Conservation (phyloP, 208 protist genomes). For the Phytomonas sp. region DNA sequence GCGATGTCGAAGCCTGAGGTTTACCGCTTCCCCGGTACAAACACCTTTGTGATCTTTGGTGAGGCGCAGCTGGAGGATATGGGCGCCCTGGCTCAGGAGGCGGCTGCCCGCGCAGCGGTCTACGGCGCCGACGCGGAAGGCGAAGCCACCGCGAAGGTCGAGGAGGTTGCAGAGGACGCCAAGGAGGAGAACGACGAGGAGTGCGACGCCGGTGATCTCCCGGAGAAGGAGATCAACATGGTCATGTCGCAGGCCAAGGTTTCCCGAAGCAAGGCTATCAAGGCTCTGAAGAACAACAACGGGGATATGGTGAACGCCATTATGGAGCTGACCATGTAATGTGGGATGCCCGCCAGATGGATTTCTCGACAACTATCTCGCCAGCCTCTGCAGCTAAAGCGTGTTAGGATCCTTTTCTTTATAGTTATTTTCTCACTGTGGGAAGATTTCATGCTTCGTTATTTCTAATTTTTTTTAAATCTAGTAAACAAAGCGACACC, state of each 20-base stretch:
- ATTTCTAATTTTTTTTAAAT: too few species aligned
- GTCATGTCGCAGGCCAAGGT: slow-evolving; percentile 74
- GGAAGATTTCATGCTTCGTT: too few species aligned
- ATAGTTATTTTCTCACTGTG: neutral
- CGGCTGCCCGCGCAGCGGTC: slow-evolving; percentile 58
- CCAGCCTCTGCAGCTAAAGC: too few species aligned
- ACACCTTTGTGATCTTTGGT: slow-evolving; percentile 98
- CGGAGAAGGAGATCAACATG: slow-evolving; percentile 82
- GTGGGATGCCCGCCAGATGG: too few species aligned
- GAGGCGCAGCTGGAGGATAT: slow-evolving; percentile 94
- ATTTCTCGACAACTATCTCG: too few species aligned
- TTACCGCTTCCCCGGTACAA: slow-evolving; percentile 91
- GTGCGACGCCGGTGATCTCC: slow-evolving; percentile 44
- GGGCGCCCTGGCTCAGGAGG: slow-evolving; percentile 47
- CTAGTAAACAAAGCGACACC: too few species aligned
- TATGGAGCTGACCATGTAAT: slow-evolving; percentile 78
- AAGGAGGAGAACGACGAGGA: slow-evolving; percentile 46
- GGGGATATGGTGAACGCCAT: slow-evolving; percentile 86
- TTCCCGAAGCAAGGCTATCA: slow-evolving; percentile 68
- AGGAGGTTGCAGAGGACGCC: slow-evolving; percentile 20
- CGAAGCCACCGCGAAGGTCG: slow-evolving; percentile 16
- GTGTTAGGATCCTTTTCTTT: neutral
- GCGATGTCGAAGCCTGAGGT: slow-evolving; percentile 93
- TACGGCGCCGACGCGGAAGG: slow-evolving; percentile 24
- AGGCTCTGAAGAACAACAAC: slow-evolving; percentile 81